Evolutionary conservation across 2,329 filamentous ascomycete species (phyloP).

Genomic region (Hirsutella thompsonii): DNA sequence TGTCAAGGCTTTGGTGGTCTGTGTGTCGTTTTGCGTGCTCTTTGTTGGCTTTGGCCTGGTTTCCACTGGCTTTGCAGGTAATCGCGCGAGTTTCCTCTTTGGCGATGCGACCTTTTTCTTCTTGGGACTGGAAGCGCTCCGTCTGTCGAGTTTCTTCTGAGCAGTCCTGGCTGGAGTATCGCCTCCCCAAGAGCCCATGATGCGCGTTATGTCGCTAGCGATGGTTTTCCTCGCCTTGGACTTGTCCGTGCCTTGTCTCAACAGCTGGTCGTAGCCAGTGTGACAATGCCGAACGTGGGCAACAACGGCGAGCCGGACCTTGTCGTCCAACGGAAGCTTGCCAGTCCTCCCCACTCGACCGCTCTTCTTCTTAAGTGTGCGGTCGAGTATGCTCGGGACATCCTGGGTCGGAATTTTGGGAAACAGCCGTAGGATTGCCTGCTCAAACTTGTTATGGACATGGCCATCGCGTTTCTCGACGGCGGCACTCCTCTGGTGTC

Average conservation of each 20-base stretch:
- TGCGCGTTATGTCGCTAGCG: neutral
- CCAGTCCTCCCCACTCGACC: slow-evolving; percentile 32
- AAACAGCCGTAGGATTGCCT: slow-evolving; percentile 14
- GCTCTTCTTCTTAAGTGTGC: slow-evolving; percentile 30
- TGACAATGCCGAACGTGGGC: slow-evolving; percentile 35
- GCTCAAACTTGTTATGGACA: slow-evolving; percentile 17
- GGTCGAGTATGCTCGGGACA: slow-evolving; percentile 20
- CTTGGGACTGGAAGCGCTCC: neutral
- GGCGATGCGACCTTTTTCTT: neutral
- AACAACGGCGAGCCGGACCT: slow-evolving; percentile 30
- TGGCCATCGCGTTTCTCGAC: slow-evolving; percentile 21
- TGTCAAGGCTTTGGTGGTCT: neutral
- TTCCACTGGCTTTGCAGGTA: neutral
- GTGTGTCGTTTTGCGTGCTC: neutral
- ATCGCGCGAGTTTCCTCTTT: neutral
- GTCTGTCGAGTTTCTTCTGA: neutral
- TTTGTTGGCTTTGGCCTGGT: no score
- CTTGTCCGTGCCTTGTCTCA: slow-evolving; percentile 5
- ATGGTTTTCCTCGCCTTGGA: slow-evolving; percentile 5
- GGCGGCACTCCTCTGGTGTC: slow-evolving; percentile 12
- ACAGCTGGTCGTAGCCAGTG: slow-evolving; percentile 30
- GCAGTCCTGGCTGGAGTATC: neutral
- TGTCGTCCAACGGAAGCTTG: slow-evolving; percentile 22
- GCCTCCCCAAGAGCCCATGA: slow-evolving; percentile 5
- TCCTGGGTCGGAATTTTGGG: slow-evolving; percentile 6